These are phyloP conservation scores for Stenocarpella maydis DNA, from an alignment of 2,329 filamentous ascomycete species.

Conservation along the genomic window DNA sequence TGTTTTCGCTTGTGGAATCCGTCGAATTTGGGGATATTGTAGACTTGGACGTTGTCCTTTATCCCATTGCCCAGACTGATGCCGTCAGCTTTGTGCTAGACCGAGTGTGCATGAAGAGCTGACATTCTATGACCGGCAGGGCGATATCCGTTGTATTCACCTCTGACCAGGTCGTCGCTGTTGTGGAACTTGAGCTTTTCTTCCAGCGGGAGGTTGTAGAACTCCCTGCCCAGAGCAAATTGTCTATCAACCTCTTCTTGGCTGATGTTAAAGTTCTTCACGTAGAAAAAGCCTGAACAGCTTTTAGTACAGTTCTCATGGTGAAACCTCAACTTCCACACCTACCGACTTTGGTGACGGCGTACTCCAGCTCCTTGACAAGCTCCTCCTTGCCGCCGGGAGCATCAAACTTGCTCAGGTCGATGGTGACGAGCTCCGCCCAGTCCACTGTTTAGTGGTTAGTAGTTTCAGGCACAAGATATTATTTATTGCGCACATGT, in stretches of 20 bases:
- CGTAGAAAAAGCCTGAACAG: constrained; percentile 62
- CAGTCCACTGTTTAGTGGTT: constrained; percentile 39
- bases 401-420: constrained; percentile 44
- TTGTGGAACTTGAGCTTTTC: constrained; percentile 66
- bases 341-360: constrained; percentile 41
- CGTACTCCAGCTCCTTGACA: constrained; percentile 45
- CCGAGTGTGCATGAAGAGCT: neutral
- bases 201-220: constrained; percentile 60
- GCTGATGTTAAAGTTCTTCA: constrained; percentile 67
- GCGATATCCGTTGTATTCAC: constrained; percentile 65
- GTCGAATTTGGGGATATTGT: constrained; percentile 48
- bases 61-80: constrained; percentile 44
- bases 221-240: constrained; percentile 65
- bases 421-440: constrained; percentile 44
- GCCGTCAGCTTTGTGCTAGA: neutral
- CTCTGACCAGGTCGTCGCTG: constrained; percentile 53
- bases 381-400: constrained; percentile 45
- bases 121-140: constrained; percentile 52
- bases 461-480: neutral
- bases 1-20: constrained; percentile 44
- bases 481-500: neutral
- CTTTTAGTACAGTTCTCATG: neutral
- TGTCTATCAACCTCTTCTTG: constrained; percentile 66
- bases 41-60: constrained; percentile 49
- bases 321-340: neutral